These are phyloP conservation scores for Butyriboletus loyo DNA, from an alignment of 768 basidiomycete species.

Conservation along the genomic window DNA sequence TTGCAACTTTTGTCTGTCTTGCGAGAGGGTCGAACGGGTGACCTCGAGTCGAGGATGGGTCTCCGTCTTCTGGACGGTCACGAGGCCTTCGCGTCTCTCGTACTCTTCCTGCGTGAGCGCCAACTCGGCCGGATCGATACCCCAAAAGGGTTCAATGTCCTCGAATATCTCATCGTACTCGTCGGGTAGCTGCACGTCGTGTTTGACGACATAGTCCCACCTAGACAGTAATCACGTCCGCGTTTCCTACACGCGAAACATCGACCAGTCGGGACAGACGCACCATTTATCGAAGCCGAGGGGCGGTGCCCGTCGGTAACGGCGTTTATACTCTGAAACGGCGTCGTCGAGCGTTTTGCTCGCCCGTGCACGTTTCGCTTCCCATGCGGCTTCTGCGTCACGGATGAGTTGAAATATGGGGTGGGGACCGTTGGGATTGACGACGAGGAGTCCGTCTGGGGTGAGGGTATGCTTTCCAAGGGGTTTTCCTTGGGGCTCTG, in stretches of 20 bases:
- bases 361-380: slow-evolving; percentile 29
- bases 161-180: slow-evolving; percentile 45
- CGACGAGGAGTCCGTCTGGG: slow-evolving; percentile 32
- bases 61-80: slow-evolving; percentile 26
- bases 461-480: slow-evolving; percentile 22
- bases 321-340: slow-evolving; percentile 36
- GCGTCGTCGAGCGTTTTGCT: slow-evolving; percentile 39
- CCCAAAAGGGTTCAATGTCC: slow-evolving; percentile 37
- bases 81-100: slow-evolving; percentile 11
- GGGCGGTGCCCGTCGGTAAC: slow-evolving; percentile 37
- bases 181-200: slow-evolving; percentile 41
- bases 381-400: slow-evolving; percentile 38
- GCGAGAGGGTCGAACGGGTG: slow-evolving; percentile 11
- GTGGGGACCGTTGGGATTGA: slow-evolving; percentile 37
- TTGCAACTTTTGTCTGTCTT: slow-evolving; percentile 1
- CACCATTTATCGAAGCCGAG: slow-evolving; percentile 44
- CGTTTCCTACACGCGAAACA: background rate
- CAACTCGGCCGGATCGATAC: slow-evolving; percentile 31
- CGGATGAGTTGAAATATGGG: slow-evolving; percentile 44
- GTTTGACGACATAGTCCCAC: too few relatives aligned
- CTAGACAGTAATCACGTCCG: too few relatives aligned
- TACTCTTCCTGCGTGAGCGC: slow-evolving; percentile 16
- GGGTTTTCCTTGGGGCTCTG: background rate
- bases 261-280: slow-evolving; percentile 1
- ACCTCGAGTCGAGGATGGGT: slow-evolving; percentile 8